Percentiles rank a stretch among this genome's conserved stretches.
Conservation (phyloP, 352 stramenopile species). For the Pythium monospermum region DNA sequence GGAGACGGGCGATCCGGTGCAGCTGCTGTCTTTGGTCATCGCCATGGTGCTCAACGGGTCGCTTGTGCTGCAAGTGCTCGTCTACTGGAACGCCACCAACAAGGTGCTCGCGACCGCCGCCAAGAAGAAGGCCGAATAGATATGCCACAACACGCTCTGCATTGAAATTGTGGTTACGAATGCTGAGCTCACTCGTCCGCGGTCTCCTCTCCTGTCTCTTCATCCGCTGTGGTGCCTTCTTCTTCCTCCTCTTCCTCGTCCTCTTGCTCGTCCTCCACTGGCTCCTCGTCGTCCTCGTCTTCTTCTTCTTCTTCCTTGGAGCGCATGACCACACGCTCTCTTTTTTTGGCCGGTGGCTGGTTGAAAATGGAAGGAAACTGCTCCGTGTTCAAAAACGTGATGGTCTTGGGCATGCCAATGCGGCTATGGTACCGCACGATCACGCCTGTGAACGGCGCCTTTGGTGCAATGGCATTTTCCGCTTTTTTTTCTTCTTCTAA, state of each 20-base stretch:
- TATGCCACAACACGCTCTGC: background rate
- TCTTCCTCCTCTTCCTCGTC: constrained; percentile 28
- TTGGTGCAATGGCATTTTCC: constrained; percentile 51
- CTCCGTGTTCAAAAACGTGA: constrained; percentile 74
- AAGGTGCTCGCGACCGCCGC: constrained; percentile 48
- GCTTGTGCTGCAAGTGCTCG: constrained; percentile 71
- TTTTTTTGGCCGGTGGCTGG: constrained; percentile 52
- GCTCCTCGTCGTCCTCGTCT: constrained; percentile 25
- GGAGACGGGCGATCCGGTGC: constrained; percentile 75
- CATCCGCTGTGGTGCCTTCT: constrained; percentile 14
- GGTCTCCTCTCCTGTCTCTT: background rate
- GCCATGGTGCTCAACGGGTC: constrained; percentile 72
- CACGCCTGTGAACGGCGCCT: constrained; percentile 59
- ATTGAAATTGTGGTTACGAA: background rate
- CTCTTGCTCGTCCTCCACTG: constrained; percentile 22
- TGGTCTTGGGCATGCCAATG: constrained; percentile 58
- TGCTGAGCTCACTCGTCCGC: background rate
- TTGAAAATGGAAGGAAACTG: constrained; percentile 69
- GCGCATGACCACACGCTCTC: constrained; percentile 24
- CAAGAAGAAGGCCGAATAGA: constrained; percentile 73
- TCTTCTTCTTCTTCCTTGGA: no score
- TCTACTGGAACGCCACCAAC: constrained; percentile 82
- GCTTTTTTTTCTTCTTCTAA: constrained; percentile 80
- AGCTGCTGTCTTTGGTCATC: constrained; percentile 65
- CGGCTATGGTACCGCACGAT: constrained; percentile 70